Percentiles rank a stretch among this genome's conserved stretches.
These are phyloP conservation scores for Sordariomycetes sp. DNA, from an alignment of 2,329 filamentous ascomycete genomes.

Conservation along the genomic window DNA sequence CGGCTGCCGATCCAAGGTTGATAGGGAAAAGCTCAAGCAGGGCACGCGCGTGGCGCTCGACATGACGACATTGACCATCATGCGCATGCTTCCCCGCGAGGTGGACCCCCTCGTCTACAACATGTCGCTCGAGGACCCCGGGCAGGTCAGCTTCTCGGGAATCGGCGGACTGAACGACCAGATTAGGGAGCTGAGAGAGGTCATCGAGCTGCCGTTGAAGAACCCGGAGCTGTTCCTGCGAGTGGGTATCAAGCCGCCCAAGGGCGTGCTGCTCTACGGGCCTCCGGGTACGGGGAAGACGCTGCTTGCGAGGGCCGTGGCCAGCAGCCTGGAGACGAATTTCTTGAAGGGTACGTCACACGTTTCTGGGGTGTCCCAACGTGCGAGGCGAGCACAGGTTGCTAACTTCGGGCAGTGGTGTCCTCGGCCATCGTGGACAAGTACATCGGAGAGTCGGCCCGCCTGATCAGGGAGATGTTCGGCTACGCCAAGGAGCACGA, in stretches of 20 bases:
- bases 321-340: slow-evolving; percentile 93
- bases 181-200: slow-evolving; percentile 91
- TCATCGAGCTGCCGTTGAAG: slow-evolving; percentile 95
- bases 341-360: slow-evolving; percentile 72
- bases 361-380: background rate
- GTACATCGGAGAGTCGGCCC: slow-evolving; percentile 96
- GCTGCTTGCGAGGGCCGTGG: slow-evolving; percentile 82
- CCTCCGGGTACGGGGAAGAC: slow-evolving; percentile 97
- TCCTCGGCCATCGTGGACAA: slow-evolving; percentile 99
- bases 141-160: slow-evolving; percentile 93
- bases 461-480: slow-evolving; percentile 98
- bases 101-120: slow-evolving; percentile 99
- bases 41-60: slow-evolving; percentile 94
- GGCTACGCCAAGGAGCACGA: slow-evolving; percentile 99
- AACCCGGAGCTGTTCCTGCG: slow-evolving; percentile 95
- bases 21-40: slow-evolving; percentile 95
- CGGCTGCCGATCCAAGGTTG: slow-evolving; percentile 94
- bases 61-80: slow-evolving; percentile 99
- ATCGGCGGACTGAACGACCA: slow-evolving; percentile 98
- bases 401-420: slow-evolving; percentile 50
- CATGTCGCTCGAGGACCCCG: slow-evolving; percentile 97
- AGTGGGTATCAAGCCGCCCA: slow-evolving; percentile 97
- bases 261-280: slow-evolving; percentile 91
- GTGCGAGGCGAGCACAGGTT: background rate
- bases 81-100: slow-evolving; percentile 98